Base-by-base conservation (phyloP, 176 grass and related monocot species). In the Alloteropsis semialata region DNA sequence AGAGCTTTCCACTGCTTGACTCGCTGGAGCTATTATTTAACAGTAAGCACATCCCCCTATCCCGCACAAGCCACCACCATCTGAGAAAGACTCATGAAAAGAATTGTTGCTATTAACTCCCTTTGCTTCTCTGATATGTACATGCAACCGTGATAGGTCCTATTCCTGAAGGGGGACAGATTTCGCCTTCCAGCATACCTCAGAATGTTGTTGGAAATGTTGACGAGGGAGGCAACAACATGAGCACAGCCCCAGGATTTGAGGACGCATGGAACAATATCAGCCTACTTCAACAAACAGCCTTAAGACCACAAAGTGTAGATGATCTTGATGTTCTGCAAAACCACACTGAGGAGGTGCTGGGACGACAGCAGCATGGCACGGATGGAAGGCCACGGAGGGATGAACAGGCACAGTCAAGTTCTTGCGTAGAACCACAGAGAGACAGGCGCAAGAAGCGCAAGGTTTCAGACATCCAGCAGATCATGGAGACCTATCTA, bases 381-480 rank as follows among this genome's bases (percentile, higher is more conserved):
- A 44, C 14, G 28, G 71, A 65, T 15, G 34, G 27, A 64, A 81
- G 51, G 44, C 77, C 44, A 5, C 83, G 38, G 29, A 77, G 55
- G 57, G 88, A 81, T 55, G 88, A 89, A 41, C 83, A 74, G 4
- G 83, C 64, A 0, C 83, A 89, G 3, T 89, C 88, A 17, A 86
- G 83, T 44, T 89, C 88, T 1, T 89, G 83, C 24, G 76, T 85
- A 65, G 83, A 85, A 33, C 88, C 56, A 30, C 78, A 89, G 17
- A 89, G 69, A 34, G 78, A 86, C 64, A 86, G 63, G 37, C 65
- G 36, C 25, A 85, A 32, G 63, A 89, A 89, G 63, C 87, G 87
- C 11, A 89, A 89, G 64, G 34, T 9, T 28, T 17, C 72, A 37
- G 83, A 76, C 63, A 86, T 89, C 44, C 83, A 89, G 21, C 83